Base-by-base conservation (phyloP, 2,329 filamentous ascomycete genomes). In the Talaromyces sp. region DNA sequence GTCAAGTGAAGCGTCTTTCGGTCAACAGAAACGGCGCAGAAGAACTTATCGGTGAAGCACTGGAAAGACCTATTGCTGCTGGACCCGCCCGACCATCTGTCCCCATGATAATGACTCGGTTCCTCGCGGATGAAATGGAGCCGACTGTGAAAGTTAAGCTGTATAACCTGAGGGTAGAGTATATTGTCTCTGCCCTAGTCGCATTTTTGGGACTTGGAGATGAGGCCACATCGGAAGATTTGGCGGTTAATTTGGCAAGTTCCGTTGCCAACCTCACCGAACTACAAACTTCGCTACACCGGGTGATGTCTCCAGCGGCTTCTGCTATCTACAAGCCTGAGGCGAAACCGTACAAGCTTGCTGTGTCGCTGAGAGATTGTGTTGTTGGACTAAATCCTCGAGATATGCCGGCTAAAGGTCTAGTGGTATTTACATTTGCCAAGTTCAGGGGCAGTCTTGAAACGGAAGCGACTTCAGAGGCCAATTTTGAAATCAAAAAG, bases 121-220 rank as follows among this genome's bases (percentile, higher is more conserved):
- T 96, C 77, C 90, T 99, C 65, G 91, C 91, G 0, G 93, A 98
- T 71, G 93, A 98, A 71, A 90, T 96, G 77, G 93, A 98, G 64
- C 93, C 96, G 0, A 87, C 91, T 7, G 80, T 97, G 65, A 96
- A 96, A 72, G 74, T 97, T 61, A 96, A 96, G 71, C 77, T 98
- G 49, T 90, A 89, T 73, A 92, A 96, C 63, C 67, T 96, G 4
- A 88, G 86, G 62, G 75, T 91, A n/a, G 96, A 99, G 71, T 99
- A 99, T 72, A 88, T 89, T 17, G 89, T 98, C 4, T 84, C 90
- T 0, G 91, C 90, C 0, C 74, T 97, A 0, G 88, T 96, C 80
- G 90, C 91, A 57, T 74, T 96, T 5, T 82, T 96, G 7, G 88
- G 86, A 0, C 80, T 96, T 2, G 81, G 82, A 14, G 84, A 88